Conservation (phyloP, 2,329 filamentous ascomycete genomes). For the Didymella glomerata region DNA sequence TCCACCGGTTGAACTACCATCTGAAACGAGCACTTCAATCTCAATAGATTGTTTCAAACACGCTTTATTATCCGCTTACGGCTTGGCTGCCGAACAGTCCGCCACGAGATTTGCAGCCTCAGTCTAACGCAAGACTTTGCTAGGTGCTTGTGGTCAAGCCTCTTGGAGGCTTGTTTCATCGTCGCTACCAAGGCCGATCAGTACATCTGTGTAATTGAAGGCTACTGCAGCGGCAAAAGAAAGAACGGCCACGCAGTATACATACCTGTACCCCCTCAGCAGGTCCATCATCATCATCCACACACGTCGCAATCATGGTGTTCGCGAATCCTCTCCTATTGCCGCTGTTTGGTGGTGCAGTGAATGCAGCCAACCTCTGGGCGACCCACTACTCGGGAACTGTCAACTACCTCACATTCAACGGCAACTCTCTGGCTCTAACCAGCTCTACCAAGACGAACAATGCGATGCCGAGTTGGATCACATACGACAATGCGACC, state of each 20-base stretch:
- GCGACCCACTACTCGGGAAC: slow-evolving; percentile 45
- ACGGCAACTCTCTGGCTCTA: slow-evolving; percentile 34
- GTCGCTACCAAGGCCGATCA: not conserved
- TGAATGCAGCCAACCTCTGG: slow-evolving; percentile 37
- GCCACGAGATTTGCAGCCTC: not conserved
- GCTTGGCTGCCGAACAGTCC: not conserved
- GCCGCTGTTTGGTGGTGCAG: not conserved
- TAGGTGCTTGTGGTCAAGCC: not conserved
- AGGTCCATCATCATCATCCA: not conserved
- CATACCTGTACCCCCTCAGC: not conserved
- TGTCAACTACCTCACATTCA: slow-evolving; percentile 40
- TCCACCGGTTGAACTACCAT: not conserved
- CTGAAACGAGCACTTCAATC: not conserved
- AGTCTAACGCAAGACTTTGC: not conserved
- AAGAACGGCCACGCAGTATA: not conserved
- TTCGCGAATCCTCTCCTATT: not conserved
- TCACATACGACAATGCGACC: slow-evolving; percentile 40
- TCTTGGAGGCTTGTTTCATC: not conserved
- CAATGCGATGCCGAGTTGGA: slow-evolving; percentile 42
- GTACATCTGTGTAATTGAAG: not conserved
- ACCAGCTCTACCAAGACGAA: slow-evolving; percentile 30
- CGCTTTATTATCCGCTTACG: not conserved
- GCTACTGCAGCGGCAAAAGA: not conserved
- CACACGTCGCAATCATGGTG: not conserved
- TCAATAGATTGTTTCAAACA: slow-evolving; percentile 1